A percentile compares a stretch with the other conserved stretches of the same genome.
Evolutionary conservation across 2,329 filamentous ascomycete species (phyloP).

Genomic region (Chrysoporthe deuterocubensis): DNA sequence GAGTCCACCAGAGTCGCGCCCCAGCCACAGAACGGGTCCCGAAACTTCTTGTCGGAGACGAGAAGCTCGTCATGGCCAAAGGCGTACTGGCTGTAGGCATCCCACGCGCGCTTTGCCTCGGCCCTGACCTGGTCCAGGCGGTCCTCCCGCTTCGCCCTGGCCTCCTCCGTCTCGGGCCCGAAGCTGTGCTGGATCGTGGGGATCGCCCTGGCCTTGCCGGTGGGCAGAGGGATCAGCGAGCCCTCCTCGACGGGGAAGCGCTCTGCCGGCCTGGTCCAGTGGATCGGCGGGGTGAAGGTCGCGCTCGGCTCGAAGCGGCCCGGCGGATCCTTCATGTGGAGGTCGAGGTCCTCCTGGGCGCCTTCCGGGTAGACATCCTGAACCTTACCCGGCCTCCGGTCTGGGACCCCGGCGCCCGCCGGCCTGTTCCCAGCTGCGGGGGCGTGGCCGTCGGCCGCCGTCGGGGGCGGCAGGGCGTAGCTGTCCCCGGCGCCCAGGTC

Average conservation of each 20-base stretch:
- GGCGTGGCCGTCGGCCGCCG: slow-evolving; percentile 29
- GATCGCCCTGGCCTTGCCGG: slow-evolving; percentile 69
- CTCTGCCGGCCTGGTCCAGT: slow-evolving; percentile 77
- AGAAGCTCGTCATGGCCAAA: slow-evolving; percentile 86
- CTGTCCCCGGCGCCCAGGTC: slow-evolving; percentile 34
- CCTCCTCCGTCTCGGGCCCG: slow-evolving; percentile 62
- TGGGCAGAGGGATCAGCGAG: slow-evolving; percentile 76
- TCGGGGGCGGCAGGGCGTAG: slow-evolving; percentile 35
- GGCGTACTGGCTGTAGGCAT: slow-evolving; percentile 77
- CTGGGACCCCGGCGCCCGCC: slow-evolving; percentile 37
- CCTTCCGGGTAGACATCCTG: slow-evolving; percentile 32
- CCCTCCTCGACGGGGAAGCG: slow-evolving; percentile 75
- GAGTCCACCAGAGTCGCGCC: slow-evolving; percentile 84
- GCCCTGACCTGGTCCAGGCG: slow-evolving; percentile 71
- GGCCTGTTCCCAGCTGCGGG: slow-evolving; percentile 33
- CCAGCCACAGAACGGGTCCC: slow-evolving; percentile 90
- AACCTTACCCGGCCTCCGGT: slow-evolving; percentile 34
- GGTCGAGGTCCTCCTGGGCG: slow-evolving; percentile 22
- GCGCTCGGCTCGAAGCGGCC: slow-evolving; percentile 33
- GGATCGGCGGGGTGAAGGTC: slow-evolving; percentile 44
- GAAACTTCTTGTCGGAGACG: slow-evolving; percentile 65
- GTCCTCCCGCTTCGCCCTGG: slow-evolving; percentile 64
- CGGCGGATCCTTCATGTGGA: slow-evolving; percentile 33
- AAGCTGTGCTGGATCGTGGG: slow-evolving; percentile 80
- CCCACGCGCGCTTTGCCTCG: slow-evolving; percentile 80